These are phyloP conservation scores for Neonectria coccinea DNA, from an alignment of 2,329 filamentous ascomycete species.

Conservation along the genomic window DNA sequence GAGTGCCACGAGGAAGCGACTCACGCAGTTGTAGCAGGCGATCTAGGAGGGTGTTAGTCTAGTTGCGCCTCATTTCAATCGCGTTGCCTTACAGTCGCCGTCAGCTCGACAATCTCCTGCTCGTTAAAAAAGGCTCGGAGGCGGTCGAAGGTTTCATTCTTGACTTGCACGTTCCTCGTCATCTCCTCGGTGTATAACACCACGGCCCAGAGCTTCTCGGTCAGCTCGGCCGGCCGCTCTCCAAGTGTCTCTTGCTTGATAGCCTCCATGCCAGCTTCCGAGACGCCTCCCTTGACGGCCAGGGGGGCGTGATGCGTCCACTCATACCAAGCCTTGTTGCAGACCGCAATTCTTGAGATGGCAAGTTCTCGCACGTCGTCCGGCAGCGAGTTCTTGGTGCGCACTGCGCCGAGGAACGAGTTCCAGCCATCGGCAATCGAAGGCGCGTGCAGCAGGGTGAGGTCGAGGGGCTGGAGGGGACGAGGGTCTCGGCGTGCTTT, in stretches of 20 bases:
- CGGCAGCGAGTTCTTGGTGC: conserved; percentile 63
- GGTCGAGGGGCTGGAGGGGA: conserved; percentile 79
- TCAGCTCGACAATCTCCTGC: conserved; percentile 83
- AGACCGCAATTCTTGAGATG: conserved; percentile 82
- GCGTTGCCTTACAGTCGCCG: conserved; percentile 69
- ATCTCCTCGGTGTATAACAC: conserved; percentile 84
- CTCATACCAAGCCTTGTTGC: conserved; percentile 88
- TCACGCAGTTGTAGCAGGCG: conserved; percentile 87
- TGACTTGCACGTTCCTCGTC: conserved; percentile 78
- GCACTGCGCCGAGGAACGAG: conserved; percentile 72
- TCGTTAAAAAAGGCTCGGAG: conserved; percentile 74
- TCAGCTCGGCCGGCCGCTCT: conserved; percentile 57
- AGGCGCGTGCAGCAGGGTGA: conserved; percentile 79
- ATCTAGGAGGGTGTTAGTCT: conserved; percentile 53
- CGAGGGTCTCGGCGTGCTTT: conserved; percentile 74
- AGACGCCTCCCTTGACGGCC: conserved; percentile 67
- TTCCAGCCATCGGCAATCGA: conserved; percentile 83
- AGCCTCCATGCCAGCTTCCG: conserved; percentile 60
- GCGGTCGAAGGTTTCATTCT: conserved; percentile 73
- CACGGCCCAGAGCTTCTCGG: conserved; percentile 73
- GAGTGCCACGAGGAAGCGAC: conserved; percentile 83
- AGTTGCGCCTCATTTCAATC: not conserved
- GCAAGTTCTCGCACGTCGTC: conserved; percentile 78
- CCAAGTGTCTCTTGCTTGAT: conserved; percentile 52
- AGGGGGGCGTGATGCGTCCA: conserved; percentile 84